Evolutionary conservation across 2,329 filamentous ascomycete species (phyloP).

Genomic region (Clonostachys rosea): DNA sequence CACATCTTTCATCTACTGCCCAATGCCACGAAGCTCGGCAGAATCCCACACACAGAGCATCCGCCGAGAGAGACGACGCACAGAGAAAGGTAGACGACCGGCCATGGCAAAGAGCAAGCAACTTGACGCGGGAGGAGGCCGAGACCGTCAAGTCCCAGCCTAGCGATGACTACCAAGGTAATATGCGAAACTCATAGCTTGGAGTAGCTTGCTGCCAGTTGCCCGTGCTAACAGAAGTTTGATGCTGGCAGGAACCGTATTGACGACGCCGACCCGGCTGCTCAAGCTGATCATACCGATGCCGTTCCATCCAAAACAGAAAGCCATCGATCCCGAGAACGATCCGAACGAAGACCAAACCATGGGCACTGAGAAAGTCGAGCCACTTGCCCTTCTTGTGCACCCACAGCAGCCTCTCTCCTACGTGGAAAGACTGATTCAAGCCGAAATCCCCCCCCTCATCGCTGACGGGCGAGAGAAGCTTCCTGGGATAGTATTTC

Average conservation of each 20-base stretch:
- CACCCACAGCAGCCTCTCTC: constrained; percentile 90
- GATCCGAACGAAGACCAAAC: constrained; percentile 21
- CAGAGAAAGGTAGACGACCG: constrained; percentile 54
- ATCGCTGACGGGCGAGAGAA: constrained; percentile 61
- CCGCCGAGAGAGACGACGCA: constrained; percentile 13
- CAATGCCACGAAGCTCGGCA: too few relatives aligned
- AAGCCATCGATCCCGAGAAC: constrained; percentile 33
- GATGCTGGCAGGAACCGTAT: constrained; percentile 54
- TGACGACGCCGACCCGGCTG: constrained; percentile 75
- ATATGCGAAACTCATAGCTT: background rate
- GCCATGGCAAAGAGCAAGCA: constrained; percentile 61
- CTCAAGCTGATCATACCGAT: constrained; percentile 79
- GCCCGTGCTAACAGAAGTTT: background rate
- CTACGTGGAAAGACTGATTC: constrained; percentile 84
- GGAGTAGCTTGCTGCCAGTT: background rate
- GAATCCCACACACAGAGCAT: too few relatives aligned
- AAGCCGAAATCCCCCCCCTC: constrained; percentile 75
- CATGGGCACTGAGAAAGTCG: constrained; percentile 45
- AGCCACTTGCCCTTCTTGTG: constrained; percentile 78
- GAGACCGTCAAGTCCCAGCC: constrained; percentile 13
- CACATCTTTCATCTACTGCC: too few relatives aligned
- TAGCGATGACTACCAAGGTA: constrained; percentile 18
- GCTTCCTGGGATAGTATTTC: constrained; percentile 71
- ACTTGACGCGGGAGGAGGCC: constrained; percentile 26
- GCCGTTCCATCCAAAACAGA: constrained; percentile 33